Percentiles rank a stretch among this genome's conserved stretches.
These are phyloP conservation scores for Aspergillus arachidicola DNA, from an alignment of 2,329 filamentous ascomycete species.

Conservation along the genomic window DNA sequence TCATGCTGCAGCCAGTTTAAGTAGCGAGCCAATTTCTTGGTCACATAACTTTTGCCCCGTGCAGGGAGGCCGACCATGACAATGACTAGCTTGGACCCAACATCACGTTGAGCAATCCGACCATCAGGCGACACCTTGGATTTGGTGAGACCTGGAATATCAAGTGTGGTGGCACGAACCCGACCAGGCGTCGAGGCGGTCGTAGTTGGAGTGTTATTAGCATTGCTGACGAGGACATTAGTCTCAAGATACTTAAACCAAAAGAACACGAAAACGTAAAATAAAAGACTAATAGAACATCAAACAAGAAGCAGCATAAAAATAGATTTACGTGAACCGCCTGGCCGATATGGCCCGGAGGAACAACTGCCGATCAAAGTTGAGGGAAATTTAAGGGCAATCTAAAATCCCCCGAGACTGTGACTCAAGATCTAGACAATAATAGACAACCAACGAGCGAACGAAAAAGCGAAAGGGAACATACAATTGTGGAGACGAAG, in stretches of 20 bases:
- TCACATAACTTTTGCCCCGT: conserved; percentile 96
- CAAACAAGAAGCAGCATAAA: conserved; percentile 3
- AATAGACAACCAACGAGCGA: conserved; percentile 21
- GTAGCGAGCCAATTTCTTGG: conserved; percentile 95
- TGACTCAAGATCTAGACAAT: conserved; percentile 5
- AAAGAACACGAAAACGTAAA: background rate
- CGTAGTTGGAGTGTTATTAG: conserved; percentile 25
- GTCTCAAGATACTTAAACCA: background rate
- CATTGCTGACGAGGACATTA: conserved; percentile 7
- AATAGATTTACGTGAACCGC: background rate
- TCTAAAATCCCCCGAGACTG: conserved; percentile 10
- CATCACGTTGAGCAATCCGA: conserved; percentile 87
- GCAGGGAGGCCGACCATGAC: conserved; percentile 98
- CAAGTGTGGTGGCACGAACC: conserved; percentile 87
- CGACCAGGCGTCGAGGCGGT: conserved; percentile 68
- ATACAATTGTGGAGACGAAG: conserved; percentile 64
- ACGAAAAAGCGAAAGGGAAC: conserved; percentile 32
- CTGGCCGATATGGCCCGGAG: conserved; percentile 10
- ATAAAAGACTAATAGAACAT: conserved; percentile 2
- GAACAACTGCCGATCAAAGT: conserved; percentile 6
- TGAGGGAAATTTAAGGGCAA: conserved; percentile 6
- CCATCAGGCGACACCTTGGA: conserved; percentile 96
- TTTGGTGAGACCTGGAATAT: conserved; percentile 93
- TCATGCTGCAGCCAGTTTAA: conserved; percentile 97
- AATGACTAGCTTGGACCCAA: conserved; percentile 94